A percentile compares a stretch with the other conserved stretches of the same genome.
Conservation (phyloP, 179 eudicot genomes). For the Actinidia chinensis region DNA sequence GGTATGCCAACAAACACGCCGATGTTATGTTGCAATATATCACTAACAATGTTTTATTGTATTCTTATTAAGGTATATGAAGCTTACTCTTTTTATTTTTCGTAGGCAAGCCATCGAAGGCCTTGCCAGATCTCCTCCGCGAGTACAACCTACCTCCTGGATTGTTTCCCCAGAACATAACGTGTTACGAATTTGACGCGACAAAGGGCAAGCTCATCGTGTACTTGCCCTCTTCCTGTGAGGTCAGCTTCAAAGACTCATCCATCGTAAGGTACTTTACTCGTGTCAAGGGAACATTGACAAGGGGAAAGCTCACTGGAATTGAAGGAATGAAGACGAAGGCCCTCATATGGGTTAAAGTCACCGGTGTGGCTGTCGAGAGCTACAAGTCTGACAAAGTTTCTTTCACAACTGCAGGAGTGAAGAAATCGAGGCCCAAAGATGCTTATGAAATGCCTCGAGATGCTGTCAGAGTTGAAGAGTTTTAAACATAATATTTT, state of each 20-base stretch:
- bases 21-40: background rate
- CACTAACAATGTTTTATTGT: background rate
- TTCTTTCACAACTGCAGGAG: constrained; percentile 71
- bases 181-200: constrained; percentile 68
- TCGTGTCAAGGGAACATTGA: constrained; percentile 64
- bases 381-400: constrained; percentile 76
- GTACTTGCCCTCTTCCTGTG: constrained; percentile 64
- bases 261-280: constrained; percentile 65
- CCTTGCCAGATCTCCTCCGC: constrained; percentile 67
- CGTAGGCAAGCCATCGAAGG: constrained; percentile 67
- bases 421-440: constrained; percentile 69
- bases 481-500: constrained; percentile 35
- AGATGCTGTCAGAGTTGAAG: constrained; percentile 55
- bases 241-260: constrained; percentile 77
- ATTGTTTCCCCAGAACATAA: constrained; percentile 71
- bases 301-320: constrained; percentile 73
- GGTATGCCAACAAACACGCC: too few relatives aligned
- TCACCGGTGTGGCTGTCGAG: constrained; percentile 65
- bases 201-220: constrained; percentile 67
- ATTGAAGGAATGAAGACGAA: constrained; percentile 95
- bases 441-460: constrained; percentile 63
- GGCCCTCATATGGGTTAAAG: constrained; percentile 84
- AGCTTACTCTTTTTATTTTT: background rate
- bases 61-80: background rate
- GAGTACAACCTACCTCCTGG: constrained; percentile 81